Conservation (phyloP, 306 rosid genomes). For the Castanea crenata region DNA sequence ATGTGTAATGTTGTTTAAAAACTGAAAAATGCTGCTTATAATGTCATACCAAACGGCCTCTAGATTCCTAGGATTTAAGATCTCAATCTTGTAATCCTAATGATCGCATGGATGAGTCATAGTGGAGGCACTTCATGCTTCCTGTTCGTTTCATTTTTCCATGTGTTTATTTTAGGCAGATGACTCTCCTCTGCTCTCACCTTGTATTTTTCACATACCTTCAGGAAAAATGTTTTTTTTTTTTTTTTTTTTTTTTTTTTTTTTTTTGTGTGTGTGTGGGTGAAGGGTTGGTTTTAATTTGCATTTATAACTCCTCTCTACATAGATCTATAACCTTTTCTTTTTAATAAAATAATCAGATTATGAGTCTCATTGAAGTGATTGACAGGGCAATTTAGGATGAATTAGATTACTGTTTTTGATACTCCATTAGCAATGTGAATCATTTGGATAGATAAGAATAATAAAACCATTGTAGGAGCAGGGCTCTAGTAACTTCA, state of each 20-base stretch:
- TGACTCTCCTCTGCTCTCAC: not conserved
- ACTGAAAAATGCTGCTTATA: too few species aligned
- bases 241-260: too few species aligned
- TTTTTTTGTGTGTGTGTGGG: too few species aligned
- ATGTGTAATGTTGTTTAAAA: too few species aligned
- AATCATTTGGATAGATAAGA: too few species aligned
- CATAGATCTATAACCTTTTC: not conserved
- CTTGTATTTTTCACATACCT: not conserved
- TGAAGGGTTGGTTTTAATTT: not conserved
- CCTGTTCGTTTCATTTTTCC: not conserved
- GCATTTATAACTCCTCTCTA: not conserved
- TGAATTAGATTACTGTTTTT: not conserved
- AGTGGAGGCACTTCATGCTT: conserved; percentile 20
- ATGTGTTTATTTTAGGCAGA: not conserved
- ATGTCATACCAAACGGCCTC: too few species aligned
- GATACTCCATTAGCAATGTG: not conserved
- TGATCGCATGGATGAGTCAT: conserved; percentile 76
- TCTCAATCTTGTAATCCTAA: conserved; percentile 65
- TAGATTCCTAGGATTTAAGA: conserved; percentile 34
- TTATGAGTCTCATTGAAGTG: too few species aligned
- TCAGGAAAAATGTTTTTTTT: not conserved
- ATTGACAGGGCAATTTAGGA: too few species aligned
- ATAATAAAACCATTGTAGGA: too few species aligned
- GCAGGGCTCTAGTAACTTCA: too few species aligned
- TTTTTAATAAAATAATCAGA: not conserved